Evolutionary conservation across 2,329 filamentous ascomycete genomes (phyloP).

Genomic region (Colletotrichum karsti): DNA sequence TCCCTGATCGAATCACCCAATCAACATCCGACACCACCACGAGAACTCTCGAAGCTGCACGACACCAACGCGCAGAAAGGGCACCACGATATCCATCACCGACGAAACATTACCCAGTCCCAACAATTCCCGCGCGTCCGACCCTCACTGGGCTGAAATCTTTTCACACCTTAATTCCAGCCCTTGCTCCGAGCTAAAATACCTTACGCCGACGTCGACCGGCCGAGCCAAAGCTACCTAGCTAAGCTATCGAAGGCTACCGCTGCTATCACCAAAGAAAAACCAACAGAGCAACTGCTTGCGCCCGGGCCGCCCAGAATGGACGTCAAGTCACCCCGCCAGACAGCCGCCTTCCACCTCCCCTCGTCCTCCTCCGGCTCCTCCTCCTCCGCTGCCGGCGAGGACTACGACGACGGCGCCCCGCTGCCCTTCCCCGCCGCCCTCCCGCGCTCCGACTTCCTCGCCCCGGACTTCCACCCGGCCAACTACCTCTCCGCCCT

Average conservation of each 20-base stretch:
- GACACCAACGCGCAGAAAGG: background rate
- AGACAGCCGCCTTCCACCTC: constrained; percentile 47
- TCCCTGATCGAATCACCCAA: background rate
- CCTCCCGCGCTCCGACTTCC: constrained; percentile 84
- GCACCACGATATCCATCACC: background rate
- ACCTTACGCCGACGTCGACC: constrained; percentile 16
- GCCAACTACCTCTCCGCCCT: constrained; percentile 83
- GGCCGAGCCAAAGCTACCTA: constrained; percentile 7
- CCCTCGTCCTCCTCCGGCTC: constrained; percentile 48
- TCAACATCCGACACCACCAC: background rate
- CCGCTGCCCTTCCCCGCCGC: constrained; percentile 89
- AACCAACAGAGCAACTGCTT: constrained; percentile 10
- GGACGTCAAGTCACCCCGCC: constrained; percentile 27
- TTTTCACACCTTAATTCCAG: background rate
- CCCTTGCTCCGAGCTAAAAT: constrained; percentile 15
- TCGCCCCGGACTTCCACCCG: constrained; percentile 79
- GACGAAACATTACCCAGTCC: background rate
- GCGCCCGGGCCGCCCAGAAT: constrained; percentile 37
- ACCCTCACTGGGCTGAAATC: background rate
- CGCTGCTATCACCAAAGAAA: background rate
- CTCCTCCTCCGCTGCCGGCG: constrained; percentile 41
- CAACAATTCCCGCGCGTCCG: background rate
- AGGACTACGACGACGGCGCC: constrained; percentile 62
- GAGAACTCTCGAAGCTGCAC: background rate
- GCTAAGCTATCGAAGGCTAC: background rate